Conservation (phyloP, 148 eudicot species). For the Camellia sinensis region DNA sequence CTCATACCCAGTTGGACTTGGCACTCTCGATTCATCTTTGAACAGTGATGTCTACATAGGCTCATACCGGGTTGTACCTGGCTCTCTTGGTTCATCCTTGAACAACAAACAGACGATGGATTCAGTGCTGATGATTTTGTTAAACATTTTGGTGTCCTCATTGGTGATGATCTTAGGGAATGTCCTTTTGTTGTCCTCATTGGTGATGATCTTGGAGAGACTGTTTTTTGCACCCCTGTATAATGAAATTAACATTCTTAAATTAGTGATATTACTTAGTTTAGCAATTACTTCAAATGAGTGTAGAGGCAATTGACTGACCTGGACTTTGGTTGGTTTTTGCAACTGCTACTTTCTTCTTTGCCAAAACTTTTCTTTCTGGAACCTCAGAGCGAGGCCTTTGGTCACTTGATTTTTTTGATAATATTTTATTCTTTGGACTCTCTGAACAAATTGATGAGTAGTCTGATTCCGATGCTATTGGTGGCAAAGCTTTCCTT, state of each 20-base stretch:
- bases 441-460: conserved; percentile 25
- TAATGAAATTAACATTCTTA: conserved; percentile 4
- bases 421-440: conserved; percentile 26
- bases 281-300: neutral
- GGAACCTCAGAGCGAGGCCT: conserved; percentile 26
- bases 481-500: conserved; percentile 26
- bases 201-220: conserved; percentile 24
- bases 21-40: neutral
- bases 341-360: conserved; percentile 25
- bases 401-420: conserved; percentile 10
- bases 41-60: conserved; percentile 11
- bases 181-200: neutral
- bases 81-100: conserved; percentile 26
- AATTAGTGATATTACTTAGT: neutral
- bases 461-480: conserved; percentile 13
- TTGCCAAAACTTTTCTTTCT: conserved; percentile 25
- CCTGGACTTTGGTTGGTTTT: conserved; percentile 41
- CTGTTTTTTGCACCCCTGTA: conserved; percentile 15
- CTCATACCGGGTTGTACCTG: conserved; percentile 13
- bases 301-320: conserved; percentile 13
- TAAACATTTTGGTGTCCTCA: conserved; percentile 20
- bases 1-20: conserved; percentile 12
- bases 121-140: conserved; percentile 22
- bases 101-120: conserved; percentile 16
- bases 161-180: conserved; percentile 14